Evolutionary conservation across 116 monocot genomes (phyloP).

Genomic region (Papilionanthe hybrid): DNA sequence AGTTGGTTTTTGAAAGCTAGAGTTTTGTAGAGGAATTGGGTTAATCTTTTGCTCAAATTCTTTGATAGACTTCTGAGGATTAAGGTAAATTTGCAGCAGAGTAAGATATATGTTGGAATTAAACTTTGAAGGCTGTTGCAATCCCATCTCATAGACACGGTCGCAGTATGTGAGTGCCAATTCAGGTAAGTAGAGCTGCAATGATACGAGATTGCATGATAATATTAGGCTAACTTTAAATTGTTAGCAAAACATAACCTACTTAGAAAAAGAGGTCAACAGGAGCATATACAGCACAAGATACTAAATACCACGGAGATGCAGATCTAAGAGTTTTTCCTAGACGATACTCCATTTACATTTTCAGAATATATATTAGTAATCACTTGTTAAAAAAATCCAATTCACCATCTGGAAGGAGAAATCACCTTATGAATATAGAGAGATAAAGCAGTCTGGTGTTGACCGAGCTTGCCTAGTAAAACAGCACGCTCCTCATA

Average conservation of each 20-base stretch:
- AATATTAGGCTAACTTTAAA: constrained; percentile 1
- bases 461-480: constrained; percentile 91
- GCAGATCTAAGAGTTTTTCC: neutral
- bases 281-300: neutral
- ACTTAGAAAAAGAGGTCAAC: neutral
- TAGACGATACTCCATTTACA: neutral
- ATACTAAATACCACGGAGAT: neutral
- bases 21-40: constrained; percentile 35
- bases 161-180: constrained; percentile 88
- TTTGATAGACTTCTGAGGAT: constrained; percentile 54
- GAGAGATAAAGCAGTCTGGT: constrained; percentile 83
- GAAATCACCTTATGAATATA: constrained; percentile 87
- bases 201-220: neutral
- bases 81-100: constrained; percentile 94
- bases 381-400: neutral
- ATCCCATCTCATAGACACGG: constrained; percentile 64
- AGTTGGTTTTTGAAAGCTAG: constrained; percentile 33
- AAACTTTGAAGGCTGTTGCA: constrained; percentile 53
- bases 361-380: neutral
- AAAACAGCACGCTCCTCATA: constrained; percentile 93
- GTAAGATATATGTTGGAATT: constrained; percentile 74
- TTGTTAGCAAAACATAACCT: neutral
- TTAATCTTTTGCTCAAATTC: constrained; percentile 51
- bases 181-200: constrained; percentile 79
- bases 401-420: neutral